Evolutionary conservation across 1,284 basidiomycete species (phyloP).

Genomic region (Taiwanofungus camphoratus): DNA sequence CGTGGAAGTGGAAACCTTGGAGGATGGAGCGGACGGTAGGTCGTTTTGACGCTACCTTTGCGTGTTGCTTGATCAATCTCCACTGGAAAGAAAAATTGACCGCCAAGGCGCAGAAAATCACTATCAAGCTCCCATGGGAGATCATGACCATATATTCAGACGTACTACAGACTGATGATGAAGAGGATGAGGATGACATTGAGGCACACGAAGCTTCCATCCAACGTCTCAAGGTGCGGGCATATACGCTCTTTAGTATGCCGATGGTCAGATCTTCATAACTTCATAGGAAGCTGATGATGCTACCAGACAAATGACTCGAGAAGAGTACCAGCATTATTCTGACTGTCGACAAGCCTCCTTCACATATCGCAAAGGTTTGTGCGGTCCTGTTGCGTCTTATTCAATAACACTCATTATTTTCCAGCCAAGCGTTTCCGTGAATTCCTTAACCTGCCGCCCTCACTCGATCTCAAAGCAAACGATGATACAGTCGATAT

Average conservation of each 20-base stretch:
- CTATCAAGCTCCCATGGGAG: conserved; percentile 96
- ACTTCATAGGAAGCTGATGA: conserved; percentile 81
- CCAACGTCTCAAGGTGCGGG: conserved; percentile 69
- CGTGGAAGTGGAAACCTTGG: conserved; percentile 73
- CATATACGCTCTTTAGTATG: background rate
- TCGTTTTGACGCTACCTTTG: conserved; percentile 4
- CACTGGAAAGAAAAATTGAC: conserved; percentile 69
- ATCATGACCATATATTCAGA: conserved; percentile 88
- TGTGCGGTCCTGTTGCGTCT: no score
- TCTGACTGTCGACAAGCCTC: conserved; percentile 96
- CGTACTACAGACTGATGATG: conserved; percentile 84
- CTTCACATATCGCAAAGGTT: conserved; percentile 94
- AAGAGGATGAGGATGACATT: conserved; percentile 94
- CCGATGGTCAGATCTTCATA: background rate
- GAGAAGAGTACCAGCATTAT: conserved; percentile 96
- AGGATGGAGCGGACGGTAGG: conserved; percentile 73
- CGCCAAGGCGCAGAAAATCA: conserved; percentile 86
- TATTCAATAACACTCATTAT: background rate
- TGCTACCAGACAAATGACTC: conserved; percentile 91
- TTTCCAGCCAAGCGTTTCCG: conserved; percentile 88
- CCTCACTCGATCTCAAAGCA: conserved; percentile 85
- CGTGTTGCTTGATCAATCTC: background rate
- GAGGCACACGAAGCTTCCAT: conserved; percentile 95
- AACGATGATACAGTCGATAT: conserved; percentile 97
- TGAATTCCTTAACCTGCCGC: conserved; percentile 90